phyloP scores from a whole-genome alignment of 1,284 basidiomycete species.

The Calocybe gambosa region DNA sequence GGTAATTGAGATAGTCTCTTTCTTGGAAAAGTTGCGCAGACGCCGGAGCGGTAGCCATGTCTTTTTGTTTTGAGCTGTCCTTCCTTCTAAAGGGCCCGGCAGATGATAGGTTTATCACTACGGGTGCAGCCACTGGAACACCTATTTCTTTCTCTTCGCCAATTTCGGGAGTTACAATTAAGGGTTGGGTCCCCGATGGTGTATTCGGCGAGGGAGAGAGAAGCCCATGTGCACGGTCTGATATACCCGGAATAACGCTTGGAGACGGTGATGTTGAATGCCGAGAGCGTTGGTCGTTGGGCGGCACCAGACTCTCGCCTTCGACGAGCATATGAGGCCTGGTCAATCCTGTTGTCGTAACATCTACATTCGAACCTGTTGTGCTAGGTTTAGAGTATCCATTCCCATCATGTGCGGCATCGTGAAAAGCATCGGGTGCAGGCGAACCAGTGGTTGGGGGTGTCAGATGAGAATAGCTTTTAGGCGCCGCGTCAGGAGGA shows the following conservation, averaged over 20 bases:
- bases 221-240: conserved; percentile 27
- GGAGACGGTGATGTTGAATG: conserved; percentile 44
- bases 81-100: conserved; percentile 20
- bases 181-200: conserved; percentile 16
- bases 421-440: conserved; percentile 17
- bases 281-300: conserved; percentile 13
- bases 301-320: conserved; percentile 3
- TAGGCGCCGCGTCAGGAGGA: conserved; percentile 60
- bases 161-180: conserved; percentile 46
- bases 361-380: conserved; percentile 1
- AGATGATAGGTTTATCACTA: conserved; percentile 41
- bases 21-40: conserved; percentile 18
- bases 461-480: conserved; percentile 42
- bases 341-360: too few relatives aligned
- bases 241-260: conserved; percentile 18
- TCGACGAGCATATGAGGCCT: conserved; percentile 4
- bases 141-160: conserved; percentile 52
- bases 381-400: conserved; percentile 5
- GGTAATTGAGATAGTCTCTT: conserved; percentile 47
- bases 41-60: conserved; percentile 20
- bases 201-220: conserved; percentile 17
- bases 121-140: conserved; percentile 52
- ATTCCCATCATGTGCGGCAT: conserved; percentile 13
- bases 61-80: conserved; percentile 17
- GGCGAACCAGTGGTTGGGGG: conserved; percentile 46